Base-by-base conservation (phyloP, 2,329 filamentous ascomycete genomes). In the Xylariaceae sp. region DNA sequence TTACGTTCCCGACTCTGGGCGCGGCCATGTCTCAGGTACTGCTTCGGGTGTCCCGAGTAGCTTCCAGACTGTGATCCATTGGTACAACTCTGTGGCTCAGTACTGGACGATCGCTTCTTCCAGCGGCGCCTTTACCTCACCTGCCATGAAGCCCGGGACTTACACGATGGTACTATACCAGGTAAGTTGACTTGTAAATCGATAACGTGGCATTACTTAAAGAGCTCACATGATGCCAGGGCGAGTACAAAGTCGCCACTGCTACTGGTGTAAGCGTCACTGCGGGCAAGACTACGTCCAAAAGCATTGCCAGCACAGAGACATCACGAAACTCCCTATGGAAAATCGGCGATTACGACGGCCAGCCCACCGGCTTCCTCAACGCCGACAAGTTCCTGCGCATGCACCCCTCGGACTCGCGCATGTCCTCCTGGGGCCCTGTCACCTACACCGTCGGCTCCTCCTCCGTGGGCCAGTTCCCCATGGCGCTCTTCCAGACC, bases 91-190 rank as follows among this genome's bases (percentile, higher is more conserved):
- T 22, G 66, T 66, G 4, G 76, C 78, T 1, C 82, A 85, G 55
- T 85, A 85, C 67, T 86, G 81, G 81, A 64, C 71, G 4, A 77
- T 77, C 44, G 73, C 78, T 16, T 67, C 67, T 8, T 70, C 70
- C 17, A 65, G 61, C 34, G 79, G 80, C 9, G 66, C 65, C 11
- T 86, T 81, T 61, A 81, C 72, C 3, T 83, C 79, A 0, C 81
- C 81, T 0, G 64, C 72, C 42, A 85, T 85, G 81, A 81, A 80
- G 53, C 76, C 80, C 0, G 81, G 81, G 22, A 81, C 76, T 1
- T 85, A 85, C 63, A 83, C 77, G n/a, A 81, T 83, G 71, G 73
- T 81, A 3, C 69, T 85, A 15, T 81, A 81, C 58, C 76, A 79
- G 46, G 71, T 35, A 19, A 35, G 15, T 13, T 6, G 22, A 26